Evolutionary conservation across 2,329 filamentous ascomycete species (phyloP).

Genomic region (Dendrostoma leiphaemia): DNA sequence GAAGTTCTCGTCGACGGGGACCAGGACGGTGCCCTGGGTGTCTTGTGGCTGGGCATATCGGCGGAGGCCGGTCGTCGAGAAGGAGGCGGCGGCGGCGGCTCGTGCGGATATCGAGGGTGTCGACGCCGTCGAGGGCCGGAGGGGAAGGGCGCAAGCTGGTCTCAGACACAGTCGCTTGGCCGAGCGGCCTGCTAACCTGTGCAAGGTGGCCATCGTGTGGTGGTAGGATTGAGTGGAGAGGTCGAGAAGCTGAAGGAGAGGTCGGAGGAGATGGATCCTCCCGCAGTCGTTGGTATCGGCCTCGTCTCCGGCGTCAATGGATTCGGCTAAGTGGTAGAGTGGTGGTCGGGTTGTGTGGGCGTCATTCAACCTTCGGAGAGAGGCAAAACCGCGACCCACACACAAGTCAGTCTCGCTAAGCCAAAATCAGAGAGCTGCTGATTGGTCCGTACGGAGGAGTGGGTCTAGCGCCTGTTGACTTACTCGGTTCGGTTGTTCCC

Average conservation of each 20-base stretch:
- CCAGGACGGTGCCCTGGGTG: constrained; percentile 58
- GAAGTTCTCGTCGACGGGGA: constrained; percentile 66
- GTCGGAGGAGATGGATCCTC: constrained; percentile 21
- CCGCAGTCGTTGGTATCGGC: constrained; percentile 21
- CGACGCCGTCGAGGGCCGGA: constrained; percentile 22
- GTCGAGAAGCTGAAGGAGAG: constrained; percentile 21
- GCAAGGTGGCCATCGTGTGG: constrained; percentile 67
- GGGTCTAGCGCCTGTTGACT: not conserved
- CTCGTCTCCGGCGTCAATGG: constrained; percentile 31
- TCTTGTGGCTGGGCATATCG: constrained; percentile 57
- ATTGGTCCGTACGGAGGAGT: not conserved
- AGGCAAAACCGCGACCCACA: constrained; percentile 5
- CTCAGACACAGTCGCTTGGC: constrained; percentile 65
- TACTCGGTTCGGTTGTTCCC: too few species aligned
- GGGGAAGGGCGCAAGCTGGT: constrained; percentile 29
- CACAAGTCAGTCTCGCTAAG: constrained; percentile 4
- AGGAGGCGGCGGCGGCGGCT: constrained; percentile 34
- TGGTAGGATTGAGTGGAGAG: constrained; percentile 27
- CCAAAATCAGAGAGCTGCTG: not conserved
- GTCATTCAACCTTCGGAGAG: constrained; percentile 10
- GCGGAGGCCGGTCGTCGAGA: constrained; percentile 64
- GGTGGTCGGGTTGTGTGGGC: constrained; percentile 5
- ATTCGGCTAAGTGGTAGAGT: constrained; percentile 8
- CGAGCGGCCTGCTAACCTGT: constrained; percentile 69
- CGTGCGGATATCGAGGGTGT: constrained; percentile 20